Evolutionary conservation across 2,329 filamentous ascomycete genomes (phyloP), one percentile per base, ranked within the genome.

Genomic region (Pyricularia pennisetigena): DNA sequence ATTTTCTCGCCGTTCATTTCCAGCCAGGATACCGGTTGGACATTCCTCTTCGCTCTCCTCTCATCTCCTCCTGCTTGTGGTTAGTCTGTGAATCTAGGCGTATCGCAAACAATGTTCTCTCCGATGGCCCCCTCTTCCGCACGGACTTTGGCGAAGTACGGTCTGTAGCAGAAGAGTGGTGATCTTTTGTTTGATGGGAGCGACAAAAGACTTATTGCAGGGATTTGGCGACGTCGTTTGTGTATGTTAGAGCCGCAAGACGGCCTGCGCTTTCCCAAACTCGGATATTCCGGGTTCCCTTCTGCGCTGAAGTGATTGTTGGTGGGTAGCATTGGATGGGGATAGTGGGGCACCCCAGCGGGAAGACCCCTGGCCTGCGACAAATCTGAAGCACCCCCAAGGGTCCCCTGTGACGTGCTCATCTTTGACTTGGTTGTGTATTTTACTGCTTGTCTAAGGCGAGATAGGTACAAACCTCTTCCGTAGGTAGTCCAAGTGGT

Each of bases 301-400:
- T 49, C 41, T 49, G 16, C 35, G 35, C 6, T 41, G 35, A 41
- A 20, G 12, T 41, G 41, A 49, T 4, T 49, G 41, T n/a, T 49
- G 41, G 16, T n/a, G 41, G 41, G 41, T 49, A 49, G 41, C 41
- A 49, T 49, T 49, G 41, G 41, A 49, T 65, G 63, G 63, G 10
- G 63, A 30, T 28, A n/a, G 63, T 65, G 63, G 63, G 63, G 63
- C 29, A n/a, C 12, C 28, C 24, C 10, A 30, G 63, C 63, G 20
- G 24, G 63, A 65, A 32, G 9, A 65, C 74, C 80, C 79, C 75
- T 79, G 77, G 79, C 73, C 77, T 82, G 80, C 76, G 78, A 83
- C 81, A 81, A 74, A 77, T 77, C 75, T 82, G 81, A 83, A 74
- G 81, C 81, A 82, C 41, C 41, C 20, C 41, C 41, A 49, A 49